Base-by-base conservation (phyloP, 2,329 filamentous ascomycete genomes). In the Aspergillus niger region DNA sequence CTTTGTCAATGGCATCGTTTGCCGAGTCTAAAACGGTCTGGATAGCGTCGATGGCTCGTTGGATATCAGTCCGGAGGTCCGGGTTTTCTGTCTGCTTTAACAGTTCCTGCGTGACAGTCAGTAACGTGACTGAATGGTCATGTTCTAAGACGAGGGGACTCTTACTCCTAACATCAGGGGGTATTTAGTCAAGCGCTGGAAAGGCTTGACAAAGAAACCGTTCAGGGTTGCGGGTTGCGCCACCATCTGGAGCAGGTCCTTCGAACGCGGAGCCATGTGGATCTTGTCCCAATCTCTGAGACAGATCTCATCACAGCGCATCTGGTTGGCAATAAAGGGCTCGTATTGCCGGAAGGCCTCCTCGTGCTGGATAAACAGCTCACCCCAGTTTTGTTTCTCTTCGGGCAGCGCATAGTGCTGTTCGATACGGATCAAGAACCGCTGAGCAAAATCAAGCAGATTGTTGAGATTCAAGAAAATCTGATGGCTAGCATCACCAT, bases 401-500 rank as follows among this genome's bases (percentile, higher is more conserved):
- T 89, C 84, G 0, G 91, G 85, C 78, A 92, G 86, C 3, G 91
- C 92, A 71, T 98, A 97, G 39, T 93, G 96, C 28, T 96, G 96
- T 79, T 99, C 95, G 64, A 99, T 91, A 58, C 92, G 89, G 70
- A 99, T 98, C 51, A 99, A 82, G 71, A 99, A 98, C 28, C 93
- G 87, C 64, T 96, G 89, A 73, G 98, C 94, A 74, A 97, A 97
- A 76, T 99, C 95, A 55, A 99, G 84, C 51, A 99, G 91, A 30
- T 91, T 88, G 74, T 98, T 97, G 72, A 98, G 87, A 77, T 99
- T 99, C 63, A 98, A 83, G 78, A 99, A 99, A 64, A 99, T 97
- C 72, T 93, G 88, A 78, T 98, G 93, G 22, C 97, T 89, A 8
- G 89, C 86, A 74, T 99, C 95, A 57, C 95, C 94, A 2, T 91